Base-by-base conservation (phyloP, 1,284 basidiomycete species). In the Boletellus deceptivus region DNA sequence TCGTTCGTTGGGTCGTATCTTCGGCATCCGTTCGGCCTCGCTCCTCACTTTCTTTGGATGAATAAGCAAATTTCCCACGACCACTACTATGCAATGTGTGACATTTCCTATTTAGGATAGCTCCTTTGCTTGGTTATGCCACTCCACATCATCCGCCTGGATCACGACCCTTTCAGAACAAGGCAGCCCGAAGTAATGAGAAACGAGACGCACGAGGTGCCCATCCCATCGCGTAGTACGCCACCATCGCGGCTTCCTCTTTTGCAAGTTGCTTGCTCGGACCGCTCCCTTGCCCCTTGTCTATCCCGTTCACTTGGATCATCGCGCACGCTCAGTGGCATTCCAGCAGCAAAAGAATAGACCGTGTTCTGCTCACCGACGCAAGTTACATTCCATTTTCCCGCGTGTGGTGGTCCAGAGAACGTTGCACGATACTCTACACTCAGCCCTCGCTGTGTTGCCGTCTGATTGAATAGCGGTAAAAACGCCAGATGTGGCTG, bases 211-310 rank as follows among this genome's bases (percentile, higher is more conserved):
- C 27, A 68, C 67, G 65, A 45, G 67, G 70, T 49, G 78, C 82
- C 86, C 86, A 88, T 37, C 84, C 84, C 83, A 89, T 83, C 7
- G 76, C 75, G 59, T 80, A 77, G 67, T 79, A 86, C 6, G 86
- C 86, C 58, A 80, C 72, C 53, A 78, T 74, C 17, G 86, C 86
- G 1, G 86, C 86, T 51, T 83, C 82, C 60, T 89, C 86, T 64
- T 87, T 89, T 6, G 86, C 86, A 4, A 79, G 68, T 61, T 88
- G 85, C 66, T 89, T 89, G 64, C 73, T 84, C 43, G 73, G 68
- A 29, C 83, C 84, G 16, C 61, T 65, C 3, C 86, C 86, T 46
- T 72, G 65, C 4, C 86, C 86, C 61, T 82, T 85, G 59, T 73
- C 70, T 53, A 86, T 79, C 2, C 83, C 84, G 57, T 87, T 83